Base-by-base conservation (phyloP, 1,284 basidiomycete species). In the Coniferiporia weirii region DNA sequence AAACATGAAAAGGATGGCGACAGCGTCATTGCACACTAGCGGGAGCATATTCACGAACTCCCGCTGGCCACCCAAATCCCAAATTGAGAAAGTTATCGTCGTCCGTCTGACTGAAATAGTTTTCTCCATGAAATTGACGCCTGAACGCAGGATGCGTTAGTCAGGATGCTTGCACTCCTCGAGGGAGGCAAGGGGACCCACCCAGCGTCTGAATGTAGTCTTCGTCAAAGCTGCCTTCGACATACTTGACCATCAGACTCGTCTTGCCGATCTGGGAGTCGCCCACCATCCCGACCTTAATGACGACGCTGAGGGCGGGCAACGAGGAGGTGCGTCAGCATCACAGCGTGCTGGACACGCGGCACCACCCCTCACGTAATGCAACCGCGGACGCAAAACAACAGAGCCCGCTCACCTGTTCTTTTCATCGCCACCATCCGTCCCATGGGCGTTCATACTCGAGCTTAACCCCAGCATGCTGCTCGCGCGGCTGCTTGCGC, bases 51-150 rank as follows among this genome's bases (percentile, higher is more conserved):
- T 97, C 66, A 98, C 95, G 72, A 99, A 98, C 73, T 98, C 96
- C 59, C 96, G 81, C 72, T 98, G 95, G 36, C 95, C 95, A 65
- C 96, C 96, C 50, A 99, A 78, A 80, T 98, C 96, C 96, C 96
- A 98, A 73, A 99, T 97, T 66, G 94, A 97, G 76, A 99, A 98
- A 2, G 95, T 98, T 76, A 98, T 98, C 59, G 97, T 96, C 56
- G 95, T 98, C 72, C 96, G 89, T 65, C 95, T 87, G 66, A 98
- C 96, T 59, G 91, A 91, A 68, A 98, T 98, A 40, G 94, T 95
- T 80, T 97, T 98, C 79, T 98, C 95, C 95, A 98, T 98, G 74
- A 98, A 98, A 76, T 98, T 98, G 76, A 98, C 95, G 76, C 95
- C 38, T 40, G 2, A 3, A 15, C 9, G 38, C 27, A 40, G 3